Evolutionary conservation across 306 rosid species (phyloP).

Genomic region (Dryas alaskensis): DNA sequence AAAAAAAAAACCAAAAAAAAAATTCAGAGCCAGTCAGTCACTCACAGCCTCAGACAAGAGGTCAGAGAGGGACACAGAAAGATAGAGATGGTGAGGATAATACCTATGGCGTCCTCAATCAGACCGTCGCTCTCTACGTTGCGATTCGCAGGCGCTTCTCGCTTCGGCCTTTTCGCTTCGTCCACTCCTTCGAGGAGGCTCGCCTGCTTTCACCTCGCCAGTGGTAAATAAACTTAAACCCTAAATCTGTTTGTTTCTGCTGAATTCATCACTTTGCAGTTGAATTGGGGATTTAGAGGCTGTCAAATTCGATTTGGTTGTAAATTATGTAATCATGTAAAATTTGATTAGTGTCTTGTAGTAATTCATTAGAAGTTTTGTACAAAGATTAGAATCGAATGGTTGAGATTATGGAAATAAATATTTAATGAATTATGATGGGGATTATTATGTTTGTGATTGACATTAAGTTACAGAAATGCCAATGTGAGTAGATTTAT

Average conservation of each 20-base stretch:
- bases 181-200: conserved; percentile 43
- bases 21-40: conserved; percentile 12
- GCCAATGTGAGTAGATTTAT: conserved; percentile 1
- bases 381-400: neutral
- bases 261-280: neutral
- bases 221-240: conserved; percentile 38
- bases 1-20: neutral
- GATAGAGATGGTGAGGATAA: conserved; percentile 51
- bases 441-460: neutral
- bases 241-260: neutral
- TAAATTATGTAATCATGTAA: neutral
- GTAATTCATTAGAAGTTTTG: neutral
- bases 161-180: conserved; percentile 39
- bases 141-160: conserved; percentile 42
- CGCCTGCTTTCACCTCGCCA: conserved; percentile 39
- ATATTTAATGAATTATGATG: neutral
- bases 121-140: conserved; percentile 71
- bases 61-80: neutral
- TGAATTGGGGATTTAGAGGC: neutral
- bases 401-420: neutral
- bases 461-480: neutral
- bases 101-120: conserved; percentile 76
- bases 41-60: conserved; percentile 9
- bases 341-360: neutral
- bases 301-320: neutral